Base-by-base conservation (phyloP, 768 basidiomycete genomes). In the Neoboletus magnificus region DNA sequence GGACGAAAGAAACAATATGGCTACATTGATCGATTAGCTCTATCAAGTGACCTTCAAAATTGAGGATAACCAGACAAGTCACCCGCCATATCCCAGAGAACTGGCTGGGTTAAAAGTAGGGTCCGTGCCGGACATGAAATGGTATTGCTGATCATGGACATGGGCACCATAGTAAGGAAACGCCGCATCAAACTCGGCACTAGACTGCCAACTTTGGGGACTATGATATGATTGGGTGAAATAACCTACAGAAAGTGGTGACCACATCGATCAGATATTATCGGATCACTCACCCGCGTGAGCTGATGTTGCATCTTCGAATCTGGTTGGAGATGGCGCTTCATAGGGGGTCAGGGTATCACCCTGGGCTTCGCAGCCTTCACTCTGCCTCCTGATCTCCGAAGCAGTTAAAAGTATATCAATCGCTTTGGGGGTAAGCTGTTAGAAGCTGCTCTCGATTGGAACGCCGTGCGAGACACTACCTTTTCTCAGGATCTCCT, bases 401-500 rank as follows among this genome's bases (percentile, higher is more conserved):
- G 33, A 13, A 6, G 33, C 32, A 25, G 23, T 12, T 2, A 4
- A 23, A 23, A 64, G 57, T 5, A 66, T 40, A 1, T 45, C 44
- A 16, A 35, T 66, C 5, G 45, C 64, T 65, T 43, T 30, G 2
- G 7, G 13, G 4, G 20, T 18, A 44, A 27, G 5, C 12, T 32
- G 23, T 63, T 15, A 65, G 46, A 15, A 18, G 9, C 5, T 10
- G 33, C 13, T 4, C 6, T 20, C 33, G 13, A 33, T 33, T 7
- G 25, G 16, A 30, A 45, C 16, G 16, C 25, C n/a, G 16, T 16
- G 25, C 5, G 30, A 13, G 43, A 10, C 4, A 20, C 23, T 30
- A 65, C 67, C 64, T 62, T 57, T 62, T 7, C 4, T 54, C 15
- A 69, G 45, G 44, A 52, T 50, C 12, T 69, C 68, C 2, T 61